Evolutionary conservation across 345 rosid genomes (phyloP), one percentile per base, ranked within the genome.

Genomic region (Anacardium occidentale): DNA sequence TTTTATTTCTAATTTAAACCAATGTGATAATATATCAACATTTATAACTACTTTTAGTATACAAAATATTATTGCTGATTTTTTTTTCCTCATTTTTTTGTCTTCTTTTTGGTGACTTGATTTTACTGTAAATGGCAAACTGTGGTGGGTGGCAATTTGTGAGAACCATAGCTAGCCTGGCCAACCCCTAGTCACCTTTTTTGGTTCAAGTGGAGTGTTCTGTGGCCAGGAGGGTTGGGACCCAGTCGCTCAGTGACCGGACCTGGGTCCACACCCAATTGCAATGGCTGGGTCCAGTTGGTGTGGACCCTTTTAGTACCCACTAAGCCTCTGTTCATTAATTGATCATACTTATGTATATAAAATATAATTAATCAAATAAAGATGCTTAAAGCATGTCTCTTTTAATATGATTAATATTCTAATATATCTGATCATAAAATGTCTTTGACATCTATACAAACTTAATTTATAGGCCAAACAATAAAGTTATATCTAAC

Each of bases 201-300:
- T 4, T 34, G 37, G 42, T 26, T 59, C 0, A 0, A 40, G 51
- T 5, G 62, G 50, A 14, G 8, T 11, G 20, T 58, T 0, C 0
- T n/a, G 44, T 15, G 42, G 58, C 66, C 56, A 22, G 21, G 42
- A 10, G 54, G n/a, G 3, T 60, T 50, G 76, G 82, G 81, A 54
- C 73, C 82, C 72, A 14, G 51, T 37, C 62, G 42, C 26, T 24
- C 81, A 64, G 73, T 61, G 77, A 66, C 45, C 56, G 24, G 75
- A 60, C 74, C 60, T 44, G 25, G 54, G 15, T 34, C 42, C 52
- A 78, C 70, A 59, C 82, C 80, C 74, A 47, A 37, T 40, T 42
- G n/a, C 61, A 40, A 44, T 64, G 54, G 75, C 71, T 64, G 63
- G 77, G 74, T 61, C 21, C 12, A 7, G 12, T 11, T 13, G 73